phyloP scores from a whole-genome alignment of 2,329 filamentous ascomycete genomes.

The Phoma sp. region DNA sequence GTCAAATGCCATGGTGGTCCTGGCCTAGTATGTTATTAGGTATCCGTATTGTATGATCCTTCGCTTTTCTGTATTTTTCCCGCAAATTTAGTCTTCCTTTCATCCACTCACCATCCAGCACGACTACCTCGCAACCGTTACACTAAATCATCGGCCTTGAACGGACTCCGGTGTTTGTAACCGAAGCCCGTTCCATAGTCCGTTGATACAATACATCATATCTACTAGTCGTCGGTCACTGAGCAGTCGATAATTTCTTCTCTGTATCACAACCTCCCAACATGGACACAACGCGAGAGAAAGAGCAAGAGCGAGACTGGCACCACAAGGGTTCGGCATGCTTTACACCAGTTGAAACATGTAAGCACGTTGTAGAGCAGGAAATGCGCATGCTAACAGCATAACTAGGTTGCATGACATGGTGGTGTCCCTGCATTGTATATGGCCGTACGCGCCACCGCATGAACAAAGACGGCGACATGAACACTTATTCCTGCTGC shows the following conservation, averaged over 20 bases:
- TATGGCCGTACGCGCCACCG: conserved; percentile 42
- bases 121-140: not conserved
- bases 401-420: conserved; percentile 37
- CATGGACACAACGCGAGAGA: conserved; percentile 32
- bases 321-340: conserved; percentile 38
- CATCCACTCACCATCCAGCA: not conserved
- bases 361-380: conserved; percentile 18
- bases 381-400: not conserved
- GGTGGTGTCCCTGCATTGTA: conserved; percentile 43
- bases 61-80: not conserved
- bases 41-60: not conserved
- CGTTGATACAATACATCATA: not conserved
- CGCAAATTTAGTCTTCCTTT: not conserved
- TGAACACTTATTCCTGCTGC: conserved; percentile 36
- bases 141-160: not conserved
- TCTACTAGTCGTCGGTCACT: not conserved
- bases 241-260: not conserved
- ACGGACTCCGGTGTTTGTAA: conserved; percentile 4
- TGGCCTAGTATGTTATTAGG: not conserved
- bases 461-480: conserved; percentile 35
- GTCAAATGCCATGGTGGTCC: not conserved
- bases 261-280: not conserved
- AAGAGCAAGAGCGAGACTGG: conserved; percentile 40
- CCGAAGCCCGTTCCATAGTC: conserved; percentile 3
- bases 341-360: conserved; percentile 39